Evolutionary conservation across 768 basidiomycete genomes (phyloP).

Genomic region (Collybia sp.): DNA sequence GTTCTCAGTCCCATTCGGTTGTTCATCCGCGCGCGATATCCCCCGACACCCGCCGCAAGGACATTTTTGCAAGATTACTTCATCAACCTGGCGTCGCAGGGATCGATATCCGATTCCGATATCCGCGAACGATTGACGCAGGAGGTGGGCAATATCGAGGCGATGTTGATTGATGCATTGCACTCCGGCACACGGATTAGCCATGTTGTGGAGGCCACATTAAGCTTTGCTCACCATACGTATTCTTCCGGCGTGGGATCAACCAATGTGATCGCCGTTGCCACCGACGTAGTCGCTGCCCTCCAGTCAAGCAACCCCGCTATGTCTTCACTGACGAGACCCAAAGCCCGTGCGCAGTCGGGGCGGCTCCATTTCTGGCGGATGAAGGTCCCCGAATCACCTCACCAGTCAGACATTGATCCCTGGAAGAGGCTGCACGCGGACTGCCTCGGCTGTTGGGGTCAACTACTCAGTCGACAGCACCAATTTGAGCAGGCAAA

Average conservation of each 20-base stretch:
- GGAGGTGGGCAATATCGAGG: slow-evolving; percentile 20
- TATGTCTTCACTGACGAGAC: too few species aligned
- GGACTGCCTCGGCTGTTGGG: slow-evolving; percentile 22
- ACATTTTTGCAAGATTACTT: slow-evolving; percentile 18
- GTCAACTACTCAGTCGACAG: slow-evolving; percentile 19
- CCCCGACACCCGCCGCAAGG: slow-evolving; percentile 12
- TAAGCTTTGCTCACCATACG: slow-evolving; percentile 19
- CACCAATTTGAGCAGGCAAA: slow-evolving; percentile 13
- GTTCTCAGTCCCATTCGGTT: slow-evolving; percentile 24
- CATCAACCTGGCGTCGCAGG: slow-evolving; percentile 10
- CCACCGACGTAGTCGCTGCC: slow-evolving; percentile 12
- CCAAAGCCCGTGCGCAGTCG: too few species aligned
- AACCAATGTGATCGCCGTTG: slow-evolving; percentile 10
- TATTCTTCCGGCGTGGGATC: slow-evolving; percentile 18
- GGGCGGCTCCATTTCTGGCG: too few species aligned
- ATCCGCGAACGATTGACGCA: slow-evolving; percentile 12
- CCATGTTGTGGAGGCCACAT: slow-evolving; percentile 12
- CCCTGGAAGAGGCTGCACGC: slow-evolving; percentile 13
- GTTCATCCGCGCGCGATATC: slow-evolving; percentile 15
- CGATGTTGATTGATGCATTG: slow-evolving; percentile 15
- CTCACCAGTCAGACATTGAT: too few species aligned
- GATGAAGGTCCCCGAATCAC: too few species aligned
- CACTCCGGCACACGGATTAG: slow-evolving; percentile 7
- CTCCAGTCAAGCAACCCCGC: too few species aligned
- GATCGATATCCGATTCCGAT: slow-evolving; percentile 2